Base-by-base conservation (phyloP, 176 grass and related monocot species). In the Saccharum spontaneum region DNA sequence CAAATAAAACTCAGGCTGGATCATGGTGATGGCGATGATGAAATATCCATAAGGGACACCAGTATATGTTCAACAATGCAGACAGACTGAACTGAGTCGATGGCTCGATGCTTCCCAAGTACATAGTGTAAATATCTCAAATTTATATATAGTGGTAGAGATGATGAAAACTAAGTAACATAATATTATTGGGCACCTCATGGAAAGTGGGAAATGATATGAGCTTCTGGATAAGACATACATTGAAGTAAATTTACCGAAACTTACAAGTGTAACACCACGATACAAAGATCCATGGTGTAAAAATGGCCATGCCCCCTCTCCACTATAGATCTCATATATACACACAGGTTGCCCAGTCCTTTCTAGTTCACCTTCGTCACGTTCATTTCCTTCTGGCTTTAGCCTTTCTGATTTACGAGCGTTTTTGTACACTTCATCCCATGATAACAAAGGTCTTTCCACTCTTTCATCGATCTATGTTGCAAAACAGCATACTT, bases 401-500 rank as follows among this genome's bases (percentile, higher is more conserved):
- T 92, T 98, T 79, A 91, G 79, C 76, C 94, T 96, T 88, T 99
- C 97, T 34, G 93, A 89, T 89, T 89, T 96, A 54, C 88, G 83
- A 78, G 97, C 87, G 77, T 88, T 96, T 75, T 79, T 91, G 71
- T 99, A 94, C 72, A 99, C 97, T 71, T 87, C 93, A 87, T 99
- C 97, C 97, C 97, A 99, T 78, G 97, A 92, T 89, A 86, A 89
- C 57, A 86, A 75, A 83, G 91, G 82, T 84, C 45, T 94, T 84
- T 99, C 93, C 69, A 91, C 86, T 86, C 97, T 99, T 92, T 96
- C 93, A 74, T 95, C 91, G 79, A 99, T 87, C 97, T 99, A 73
- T 34, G 86, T 81, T 54, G 69, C 28, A 84, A 80, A 84, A 23
- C 18, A 64, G 28, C 28, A 75, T 41, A 49, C 67, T 75, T 62